These are phyloP conservation scores for Pythium rhizo-oryzae DNA, from an alignment of 352 stramenopile species.

Conservation along the genomic window DNA sequence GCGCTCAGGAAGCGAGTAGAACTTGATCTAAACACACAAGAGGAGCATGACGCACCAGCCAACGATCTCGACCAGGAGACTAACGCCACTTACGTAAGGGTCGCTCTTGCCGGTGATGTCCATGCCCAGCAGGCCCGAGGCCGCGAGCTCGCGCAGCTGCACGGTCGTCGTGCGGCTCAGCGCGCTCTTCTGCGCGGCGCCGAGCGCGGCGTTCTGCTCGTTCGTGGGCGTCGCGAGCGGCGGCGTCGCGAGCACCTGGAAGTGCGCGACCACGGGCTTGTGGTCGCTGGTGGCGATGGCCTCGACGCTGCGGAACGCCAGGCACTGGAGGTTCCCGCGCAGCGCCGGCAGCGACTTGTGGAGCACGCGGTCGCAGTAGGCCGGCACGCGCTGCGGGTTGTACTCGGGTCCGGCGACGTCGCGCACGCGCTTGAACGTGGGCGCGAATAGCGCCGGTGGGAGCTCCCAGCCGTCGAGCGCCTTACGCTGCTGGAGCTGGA, in stretches of 20 bases:
- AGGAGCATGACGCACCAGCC: no score
- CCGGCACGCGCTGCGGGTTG: constrained; percentile 75
- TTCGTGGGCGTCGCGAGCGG: constrained; percentile 20
- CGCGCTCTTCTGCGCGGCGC: constrained; percentile 18
- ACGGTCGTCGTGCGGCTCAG: constrained; percentile 48
- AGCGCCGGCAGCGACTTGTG: constrained; percentile 78
- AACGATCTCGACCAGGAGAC: neutral
- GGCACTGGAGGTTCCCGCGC: constrained; percentile 51
- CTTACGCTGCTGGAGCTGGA: constrained; percentile 61
- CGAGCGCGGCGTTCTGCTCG: constrained; percentile 24
- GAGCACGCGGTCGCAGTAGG: constrained; percentile 85
- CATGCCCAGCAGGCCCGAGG: constrained; percentile 65
- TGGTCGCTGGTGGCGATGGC: constrained; percentile 81
- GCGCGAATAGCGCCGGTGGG: constrained; percentile 62
- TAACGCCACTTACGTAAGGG: constrained; percentile 54
- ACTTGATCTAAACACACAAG: constrained; percentile 53
- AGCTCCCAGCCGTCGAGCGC: constrained; percentile 70
- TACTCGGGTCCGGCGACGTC: constrained; percentile 40
- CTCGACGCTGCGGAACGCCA: constrained; percentile 61
- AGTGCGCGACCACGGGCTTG: constrained; percentile 75
- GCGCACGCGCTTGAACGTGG: constrained; percentile 85
- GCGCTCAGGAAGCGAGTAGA: constrained; percentile 62
- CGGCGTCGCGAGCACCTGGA: constrained; percentile 46
- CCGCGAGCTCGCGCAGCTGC: constrained; percentile 61
- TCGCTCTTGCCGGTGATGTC: constrained; percentile 81